phyloP scores from a whole-genome alignment of 495 filamentous ascomycete genomes.

The Daldinia bambusicola region DNA sequence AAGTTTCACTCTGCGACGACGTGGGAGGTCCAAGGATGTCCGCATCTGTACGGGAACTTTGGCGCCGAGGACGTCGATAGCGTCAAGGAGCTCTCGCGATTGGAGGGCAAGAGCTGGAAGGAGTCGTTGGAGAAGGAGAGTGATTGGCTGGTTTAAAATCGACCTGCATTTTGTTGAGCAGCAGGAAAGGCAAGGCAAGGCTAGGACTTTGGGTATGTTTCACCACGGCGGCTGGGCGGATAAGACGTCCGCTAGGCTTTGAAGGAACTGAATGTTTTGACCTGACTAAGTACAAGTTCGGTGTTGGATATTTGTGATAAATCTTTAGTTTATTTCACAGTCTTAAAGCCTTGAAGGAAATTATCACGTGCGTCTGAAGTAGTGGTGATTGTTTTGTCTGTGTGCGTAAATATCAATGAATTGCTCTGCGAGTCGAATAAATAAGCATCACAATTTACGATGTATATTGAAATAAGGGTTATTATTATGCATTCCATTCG shows the following conservation, averaged over 20 bases:
- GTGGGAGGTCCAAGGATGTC: slow-evolving; percentile 60
- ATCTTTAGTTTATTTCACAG: too few species aligned
- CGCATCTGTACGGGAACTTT: slow-evolving; percentile 62
- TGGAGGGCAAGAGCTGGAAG: slow-evolving; percentile 51
- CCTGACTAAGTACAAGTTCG: too few species aligned
- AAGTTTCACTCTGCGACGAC: slow-evolving; percentile 52
- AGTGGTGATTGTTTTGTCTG: not conserved
- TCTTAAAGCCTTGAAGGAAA: not conserved
- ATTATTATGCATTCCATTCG: too few species aligned
- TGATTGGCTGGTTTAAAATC: slow-evolving; percentile 26
- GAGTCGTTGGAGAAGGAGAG: slow-evolving; percentile 46
- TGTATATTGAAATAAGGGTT: too few species aligned
- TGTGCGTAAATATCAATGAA: not conserved
- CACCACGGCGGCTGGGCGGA: not conserved
- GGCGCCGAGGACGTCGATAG: slow-evolving; percentile 53
- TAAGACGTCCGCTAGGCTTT: not conserved
- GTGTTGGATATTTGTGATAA: too few species aligned
- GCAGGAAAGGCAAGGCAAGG: not conserved
- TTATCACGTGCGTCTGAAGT: not conserved
- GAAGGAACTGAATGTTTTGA: too few species aligned
- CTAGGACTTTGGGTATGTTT: not conserved
- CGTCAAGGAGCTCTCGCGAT: slow-evolving; percentile 45
- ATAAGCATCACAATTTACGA: not conserved
- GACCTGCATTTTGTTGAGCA: not conserved
- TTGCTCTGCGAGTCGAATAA: not conserved